A percentile compares a stretch with the other conserved stretches of the same genome.
Conservation (phyloP, 768 basidiomycete species). For the Phanerochaete sordida region DNA sequence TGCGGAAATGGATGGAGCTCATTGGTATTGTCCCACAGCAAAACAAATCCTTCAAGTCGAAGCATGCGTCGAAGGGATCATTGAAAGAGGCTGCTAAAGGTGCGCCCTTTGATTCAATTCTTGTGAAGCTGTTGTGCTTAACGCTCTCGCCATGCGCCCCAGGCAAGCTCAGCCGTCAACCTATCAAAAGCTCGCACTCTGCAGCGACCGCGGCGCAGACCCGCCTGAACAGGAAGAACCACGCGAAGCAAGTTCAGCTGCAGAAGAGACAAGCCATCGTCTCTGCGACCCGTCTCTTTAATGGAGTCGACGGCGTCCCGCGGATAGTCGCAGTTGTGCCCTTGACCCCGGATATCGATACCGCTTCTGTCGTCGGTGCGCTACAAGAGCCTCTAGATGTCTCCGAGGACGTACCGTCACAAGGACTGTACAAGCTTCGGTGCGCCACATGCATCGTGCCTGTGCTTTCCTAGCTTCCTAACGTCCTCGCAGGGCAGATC, state of each 20-base stretch:
- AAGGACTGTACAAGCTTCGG: constrained; percentile 63
- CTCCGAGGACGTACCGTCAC: constrained; percentile 46
- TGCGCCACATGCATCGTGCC: constrained; percentile 31
- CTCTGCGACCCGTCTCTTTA: constrained; percentile 75
- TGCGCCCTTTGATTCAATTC: constrained; percentile 21
- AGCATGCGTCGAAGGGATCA: constrained; percentile 81
- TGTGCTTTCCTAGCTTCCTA: constrained; percentile 1
- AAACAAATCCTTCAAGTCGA: constrained; percentile 93
- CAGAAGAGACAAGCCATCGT: constrained; percentile 67
- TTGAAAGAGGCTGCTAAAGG: constrained; percentile 87
- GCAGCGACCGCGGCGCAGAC: constrained; percentile 60
- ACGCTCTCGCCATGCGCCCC: background rate
- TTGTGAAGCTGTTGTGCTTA: background rate
- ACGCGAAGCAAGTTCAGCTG: constrained; percentile 78
- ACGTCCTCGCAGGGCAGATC: constrained; percentile 56
- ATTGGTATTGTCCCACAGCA: constrained; percentile 38
- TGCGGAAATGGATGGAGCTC: background rate
- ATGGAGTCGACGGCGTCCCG: constrained; percentile 72
- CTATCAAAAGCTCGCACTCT: constrained; percentile 47
- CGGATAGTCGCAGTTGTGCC: constrained; percentile 88
- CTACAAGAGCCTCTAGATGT: constrained; percentile 61
- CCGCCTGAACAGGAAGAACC: constrained; percentile 76
- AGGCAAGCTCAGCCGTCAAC: constrained; percentile 59
- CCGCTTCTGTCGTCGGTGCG: constrained; percentile 46
- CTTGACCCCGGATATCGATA: constrained; percentile 62